phyloP scores from a whole-genome alignment of 2,329 filamentous ascomycete species.

The Juglanconis sp. region DNA sequence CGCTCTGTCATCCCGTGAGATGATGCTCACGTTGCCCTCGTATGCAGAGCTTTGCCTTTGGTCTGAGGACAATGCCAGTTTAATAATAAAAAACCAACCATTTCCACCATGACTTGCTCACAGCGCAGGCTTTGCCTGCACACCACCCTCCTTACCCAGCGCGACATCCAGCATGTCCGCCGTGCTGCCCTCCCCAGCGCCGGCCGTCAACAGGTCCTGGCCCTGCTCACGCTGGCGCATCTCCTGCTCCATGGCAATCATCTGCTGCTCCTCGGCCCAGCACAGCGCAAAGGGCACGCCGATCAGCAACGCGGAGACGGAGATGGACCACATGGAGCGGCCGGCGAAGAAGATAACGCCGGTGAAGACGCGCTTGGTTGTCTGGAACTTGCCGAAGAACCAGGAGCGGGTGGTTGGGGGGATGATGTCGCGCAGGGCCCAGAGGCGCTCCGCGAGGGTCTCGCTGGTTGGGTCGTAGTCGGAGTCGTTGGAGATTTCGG shows the following conservation, averaged over 20 bases:
- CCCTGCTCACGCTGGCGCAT: slow-evolving; percentile 93
- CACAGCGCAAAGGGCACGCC: slow-evolving; percentile 92
- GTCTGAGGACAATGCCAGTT: not conserved
- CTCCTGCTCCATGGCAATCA: slow-evolving; percentile 96
- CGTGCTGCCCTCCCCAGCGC: slow-evolving; percentile 38
- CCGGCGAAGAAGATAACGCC: slow-evolving; percentile 68
- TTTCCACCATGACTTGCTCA: slow-evolving; percentile 30
- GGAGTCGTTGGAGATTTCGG: slow-evolving; percentile 79
- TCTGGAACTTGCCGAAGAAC: slow-evolving; percentile 58
- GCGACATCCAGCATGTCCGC: slow-evolving; percentile 49
- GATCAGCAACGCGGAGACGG: slow-evolving; percentile 82
- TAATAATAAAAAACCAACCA: not conserved
- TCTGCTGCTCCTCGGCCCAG: slow-evolving; percentile 92
- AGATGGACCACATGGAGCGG: slow-evolving; percentile 86
- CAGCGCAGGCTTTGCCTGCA: slow-evolving; percentile 47
- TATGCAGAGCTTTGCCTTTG: not conserved
- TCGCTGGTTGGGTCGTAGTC: slow-evolving; percentile 61
- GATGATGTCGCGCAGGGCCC: slow-evolving; percentile 72
- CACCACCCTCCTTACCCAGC: slow-evolving; percentile 44
- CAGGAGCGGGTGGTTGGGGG: slow-evolving; percentile 68
- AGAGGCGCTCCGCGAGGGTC: slow-evolving; percentile 64
- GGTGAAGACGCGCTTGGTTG: slow-evolving; percentile 55
- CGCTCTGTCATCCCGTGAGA: not conserved
- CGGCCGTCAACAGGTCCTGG: slow-evolving; percentile 63
- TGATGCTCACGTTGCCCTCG: not conserved